Conservation (phyloP, 176 grass and related monocot species). For the Carex littledalei region DNA sequence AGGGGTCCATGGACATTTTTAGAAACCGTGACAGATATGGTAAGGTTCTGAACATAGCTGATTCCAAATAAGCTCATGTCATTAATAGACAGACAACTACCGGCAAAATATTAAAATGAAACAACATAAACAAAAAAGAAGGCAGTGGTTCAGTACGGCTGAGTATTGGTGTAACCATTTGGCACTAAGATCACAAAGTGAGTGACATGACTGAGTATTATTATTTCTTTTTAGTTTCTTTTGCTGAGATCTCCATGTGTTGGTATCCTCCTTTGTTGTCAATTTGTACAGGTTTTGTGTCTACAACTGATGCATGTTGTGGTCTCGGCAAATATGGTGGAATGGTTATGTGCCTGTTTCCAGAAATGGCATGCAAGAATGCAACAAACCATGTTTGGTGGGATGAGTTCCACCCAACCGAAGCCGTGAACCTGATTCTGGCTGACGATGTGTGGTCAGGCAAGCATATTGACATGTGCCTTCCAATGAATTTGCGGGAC, state of each 20-base stretch:
- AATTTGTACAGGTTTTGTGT: constrained; percentile 47
- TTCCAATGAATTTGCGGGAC: constrained; percentile 54
- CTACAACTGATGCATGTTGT: constrained; percentile 67
- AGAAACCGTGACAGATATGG: constrained; percentile 52
- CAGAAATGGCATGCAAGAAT: constrained; percentile 70
- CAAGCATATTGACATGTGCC: constrained; percentile 62
- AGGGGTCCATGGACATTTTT: constrained; percentile 73
- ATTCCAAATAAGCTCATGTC: background rate
- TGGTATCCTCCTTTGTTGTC: background rate
- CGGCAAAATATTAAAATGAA: background rate
- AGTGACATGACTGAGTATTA: background rate
- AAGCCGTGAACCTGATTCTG: constrained; percentile 61
- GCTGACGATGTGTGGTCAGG: constrained; percentile 71
- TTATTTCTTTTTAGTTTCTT: background rate
- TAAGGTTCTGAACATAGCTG: background rate
- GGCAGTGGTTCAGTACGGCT: background rate
- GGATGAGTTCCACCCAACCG: constrained; percentile 85
- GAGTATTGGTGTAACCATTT: background rate
- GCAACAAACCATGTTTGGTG: constrained; percentile 83
- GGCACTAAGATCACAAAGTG: background rate
- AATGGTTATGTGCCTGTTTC: constrained; percentile 68
- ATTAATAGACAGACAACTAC: constrained; percentile 13
- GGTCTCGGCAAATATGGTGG: constrained; percentile 70
- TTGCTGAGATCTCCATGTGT: background rate
- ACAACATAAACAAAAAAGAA: background rate